phyloP scores from a whole-genome alignment of 345 rosid species.

The Dipteronia dyeriana region DNA sequence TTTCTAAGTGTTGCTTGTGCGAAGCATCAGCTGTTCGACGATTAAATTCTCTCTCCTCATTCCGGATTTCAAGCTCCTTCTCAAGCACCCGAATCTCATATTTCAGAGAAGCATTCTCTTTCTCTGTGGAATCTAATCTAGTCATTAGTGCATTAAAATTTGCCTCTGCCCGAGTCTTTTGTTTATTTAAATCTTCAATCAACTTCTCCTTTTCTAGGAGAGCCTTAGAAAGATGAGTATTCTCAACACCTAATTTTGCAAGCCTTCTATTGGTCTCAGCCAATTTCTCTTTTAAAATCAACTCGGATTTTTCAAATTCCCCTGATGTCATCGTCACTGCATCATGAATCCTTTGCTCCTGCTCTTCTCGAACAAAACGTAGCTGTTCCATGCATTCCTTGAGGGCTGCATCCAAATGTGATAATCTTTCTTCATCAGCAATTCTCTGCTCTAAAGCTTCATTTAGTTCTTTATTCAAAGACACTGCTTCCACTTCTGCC shows the following conservation, averaged over 20 bases:
- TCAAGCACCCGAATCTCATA: constrained; percentile 81
- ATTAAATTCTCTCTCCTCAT: constrained; percentile 87
- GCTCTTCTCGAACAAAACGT: constrained; percentile 73
- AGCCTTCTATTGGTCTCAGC: constrained; percentile 53
- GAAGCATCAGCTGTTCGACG: constrained; percentile 69
- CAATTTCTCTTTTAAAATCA: constrained; percentile 49
- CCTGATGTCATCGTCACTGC: constrained; percentile 64
- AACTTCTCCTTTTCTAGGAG: constrained; percentile 57
- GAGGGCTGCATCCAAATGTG: constrained; percentile 66
- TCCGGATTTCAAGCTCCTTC: constrained; percentile 92
- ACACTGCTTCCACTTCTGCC: constrained; percentile 55
- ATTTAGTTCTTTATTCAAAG: constrained; percentile 58
- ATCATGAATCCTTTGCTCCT: constrained; percentile 78
- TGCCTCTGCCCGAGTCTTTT: constrained; percentile 50
- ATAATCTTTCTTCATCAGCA: constrained; percentile 51
- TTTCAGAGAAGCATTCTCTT: constrained; percentile 67
- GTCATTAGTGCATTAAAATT: constrained; percentile 54
- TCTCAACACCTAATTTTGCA: constrained; percentile 56
- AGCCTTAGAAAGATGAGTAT: constrained; percentile 56
- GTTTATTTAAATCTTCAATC: constrained; percentile 61
- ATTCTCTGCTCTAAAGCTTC: constrained; percentile 57
- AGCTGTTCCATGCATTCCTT: constrained; percentile 89
- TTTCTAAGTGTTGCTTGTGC: constrained; percentile 79
- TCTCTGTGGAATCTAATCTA: constrained; percentile 69
- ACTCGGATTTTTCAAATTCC: constrained; percentile 52